Evolutionary conservation across 1,139 yeast species (phyloP).

Genomic region (Geotrichum klebahnii): DNA sequence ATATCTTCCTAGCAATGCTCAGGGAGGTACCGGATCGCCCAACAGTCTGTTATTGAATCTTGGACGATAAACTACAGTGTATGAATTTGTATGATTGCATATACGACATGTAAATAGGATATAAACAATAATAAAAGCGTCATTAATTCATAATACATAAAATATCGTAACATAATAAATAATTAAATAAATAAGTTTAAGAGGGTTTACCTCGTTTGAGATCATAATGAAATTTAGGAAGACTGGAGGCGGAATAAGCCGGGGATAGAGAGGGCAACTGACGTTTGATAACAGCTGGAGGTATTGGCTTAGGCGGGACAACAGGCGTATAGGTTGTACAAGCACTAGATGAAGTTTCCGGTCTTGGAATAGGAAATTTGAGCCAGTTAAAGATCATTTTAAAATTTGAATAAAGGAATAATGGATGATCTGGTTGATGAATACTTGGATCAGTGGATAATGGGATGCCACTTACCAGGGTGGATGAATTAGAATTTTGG

Average conservation of each 20-base stretch:
- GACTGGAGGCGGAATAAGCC: background rate
- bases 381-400: constrained; percentile 7
- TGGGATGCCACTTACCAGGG: background rate
- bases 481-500: background rate
- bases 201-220: background rate
- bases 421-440: background rate
- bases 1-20: constrained; percentile 66
- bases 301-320: background rate
- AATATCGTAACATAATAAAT: background rate
- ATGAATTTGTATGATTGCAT: background rate
- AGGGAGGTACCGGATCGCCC: constrained; percentile 37
- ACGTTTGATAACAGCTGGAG: background rate
- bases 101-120: background rate
- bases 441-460: background rate
- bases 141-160: background rate
- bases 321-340: constrained; percentile 9
- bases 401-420: background rate
- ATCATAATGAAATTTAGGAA: background rate
- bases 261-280: too few species aligned
- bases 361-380: constrained; percentile 14
- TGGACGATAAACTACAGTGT: constrained; percentile 45
- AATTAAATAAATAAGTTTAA: background rate
- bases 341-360: constrained; percentile 16
- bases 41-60: constrained; percentile 54
- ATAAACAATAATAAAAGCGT: background rate